Conservation (phyloP, 2,329 filamentous ascomycete species). For the Curvularia lunata region DNA sequence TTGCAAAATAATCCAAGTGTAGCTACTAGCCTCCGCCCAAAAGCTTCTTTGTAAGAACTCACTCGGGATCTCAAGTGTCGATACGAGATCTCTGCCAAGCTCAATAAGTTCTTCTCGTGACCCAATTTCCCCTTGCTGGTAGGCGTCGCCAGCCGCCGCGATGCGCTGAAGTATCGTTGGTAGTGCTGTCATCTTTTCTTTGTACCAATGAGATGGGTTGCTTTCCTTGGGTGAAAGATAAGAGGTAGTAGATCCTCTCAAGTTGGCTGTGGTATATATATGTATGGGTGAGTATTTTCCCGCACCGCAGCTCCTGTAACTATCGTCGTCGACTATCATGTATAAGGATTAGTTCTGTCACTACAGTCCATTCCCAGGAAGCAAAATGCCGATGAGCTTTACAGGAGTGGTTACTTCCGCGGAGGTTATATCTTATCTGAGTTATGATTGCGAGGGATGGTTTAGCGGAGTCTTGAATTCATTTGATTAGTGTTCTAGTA, state of each 20-base stretch:
- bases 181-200: slow-evolving; percentile 16
- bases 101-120: slow-evolving; percentile 49
- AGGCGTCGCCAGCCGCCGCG: slow-evolving; percentile 38
- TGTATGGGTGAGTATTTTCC: too few relatives aligned
- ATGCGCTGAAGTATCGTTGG: slow-evolving; percentile 23
- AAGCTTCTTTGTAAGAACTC: slow-evolving; percentile 48
- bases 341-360: too few relatives aligned
- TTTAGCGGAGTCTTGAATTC: too few relatives aligned
- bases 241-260: neutral
- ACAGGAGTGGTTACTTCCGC: too few relatives aligned
- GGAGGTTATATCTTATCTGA: too few relatives aligned
- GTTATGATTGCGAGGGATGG: too few relatives aligned
- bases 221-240: too few relatives aligned
- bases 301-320: neutral
- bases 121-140: slow-evolving; percentile 42
- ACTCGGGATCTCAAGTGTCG: slow-evolving; percentile 49
- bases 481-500: too few relatives aligned
- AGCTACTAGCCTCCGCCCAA: slow-evolving; percentile 50
- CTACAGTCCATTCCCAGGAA: too few relatives aligned
- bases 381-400: too few relatives aligned
- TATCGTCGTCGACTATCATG: neutral
- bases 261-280: neutral
- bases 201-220: too few relatives aligned
- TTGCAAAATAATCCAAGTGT: neutral
- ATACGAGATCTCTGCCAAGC: slow-evolving; percentile 45